Conservation (phyloP, 2,329 filamentous ascomycete species). For the Talaromyces sp. region DNA sequence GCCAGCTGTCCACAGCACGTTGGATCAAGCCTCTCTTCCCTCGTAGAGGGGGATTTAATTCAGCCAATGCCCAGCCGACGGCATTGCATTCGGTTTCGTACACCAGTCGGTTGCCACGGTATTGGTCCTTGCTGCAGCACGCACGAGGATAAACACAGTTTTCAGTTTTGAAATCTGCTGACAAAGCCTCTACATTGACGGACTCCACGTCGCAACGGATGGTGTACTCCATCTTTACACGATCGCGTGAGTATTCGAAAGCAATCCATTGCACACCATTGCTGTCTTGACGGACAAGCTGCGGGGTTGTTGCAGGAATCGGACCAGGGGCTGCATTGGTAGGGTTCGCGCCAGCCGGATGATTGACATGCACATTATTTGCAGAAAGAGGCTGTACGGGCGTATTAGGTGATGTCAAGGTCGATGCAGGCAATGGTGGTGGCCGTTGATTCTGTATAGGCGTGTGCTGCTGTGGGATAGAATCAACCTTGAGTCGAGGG, state of each 20-base stretch:
- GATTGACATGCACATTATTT: constrained; percentile 35
- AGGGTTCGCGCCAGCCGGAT: constrained; percentile 66
- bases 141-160: constrained; percentile 98
- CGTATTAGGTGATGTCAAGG: constrained; percentile 14
- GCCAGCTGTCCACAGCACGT: constrained; percentile 95
- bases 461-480: constrained; percentile 38
- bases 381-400: constrained; percentile 22
- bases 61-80: constrained; percentile 97
- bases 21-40: constrained; percentile 96
- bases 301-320: constrained; percentile 91
- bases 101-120: constrained; percentile 89
- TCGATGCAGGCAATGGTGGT: constrained; percentile 13
- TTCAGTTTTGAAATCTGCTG: constrained; percentile 89
- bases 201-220: constrained; percentile 98
- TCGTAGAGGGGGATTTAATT: constrained; percentile 84
- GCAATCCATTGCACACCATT: constrained; percentile 99
- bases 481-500: constrained; percentile 50
- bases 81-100: constrained; percentile 99
- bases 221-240: constrained; percentile 99
- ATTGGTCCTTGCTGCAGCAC: constrained; percentile 92
- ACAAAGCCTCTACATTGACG: constrained; percentile 82
- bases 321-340: constrained; percentile 85
- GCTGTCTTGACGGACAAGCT: constrained; percentile 90
- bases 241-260: constrained; percentile 94
- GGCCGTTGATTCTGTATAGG: constrained; percentile 25